These are phyloP conservation scores for Aspergillus fijiensis DNA, from an alignment of 2,329 filamentous ascomycete genomes.

Conservation along the genomic window DNA sequence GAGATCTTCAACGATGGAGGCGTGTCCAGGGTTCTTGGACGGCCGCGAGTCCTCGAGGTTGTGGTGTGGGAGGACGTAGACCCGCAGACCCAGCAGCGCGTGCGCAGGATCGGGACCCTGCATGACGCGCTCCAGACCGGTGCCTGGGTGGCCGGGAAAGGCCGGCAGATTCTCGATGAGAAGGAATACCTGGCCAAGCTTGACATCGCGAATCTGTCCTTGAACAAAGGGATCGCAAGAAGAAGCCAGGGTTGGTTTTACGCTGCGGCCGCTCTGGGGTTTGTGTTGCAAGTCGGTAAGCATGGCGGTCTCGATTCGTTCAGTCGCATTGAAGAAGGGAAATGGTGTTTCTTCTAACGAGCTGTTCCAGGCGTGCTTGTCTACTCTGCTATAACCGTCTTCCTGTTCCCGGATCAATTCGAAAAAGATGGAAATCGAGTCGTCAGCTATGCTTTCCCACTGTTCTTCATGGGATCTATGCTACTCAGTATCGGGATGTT, in stretches of 20 bases:
- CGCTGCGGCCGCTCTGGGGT: conserved; percentile 28
- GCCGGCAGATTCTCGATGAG: conserved; percentile 8
- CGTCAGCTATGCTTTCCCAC: conserved; percentile 34
- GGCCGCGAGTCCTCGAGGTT: conserved; percentile 36
- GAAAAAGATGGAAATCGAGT: conserved; percentile 26
- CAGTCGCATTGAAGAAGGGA: too few relatives aligned
- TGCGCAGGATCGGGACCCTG: conserved; percentile 26
- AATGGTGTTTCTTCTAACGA: not conserved
- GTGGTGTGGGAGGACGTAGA: conserved; percentile 47
- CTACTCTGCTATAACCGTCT: conserved; percentile 33
- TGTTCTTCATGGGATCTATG: conserved; percentile 34
- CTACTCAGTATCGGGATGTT: conserved; percentile 37
- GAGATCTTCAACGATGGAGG: conserved; percentile 48
- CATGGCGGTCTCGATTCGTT: not conserved
- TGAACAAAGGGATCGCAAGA: conserved; percentile 37
- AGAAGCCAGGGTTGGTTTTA: conserved; percentile 32
- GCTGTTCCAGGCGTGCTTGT: conserved; percentile 24
- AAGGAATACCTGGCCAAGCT: conserved; percentile 25
- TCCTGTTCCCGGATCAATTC: conserved; percentile 27
- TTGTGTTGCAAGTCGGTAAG: conserved; percentile 31
- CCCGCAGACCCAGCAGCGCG: conserved; percentile 25
- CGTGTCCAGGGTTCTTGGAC: conserved; percentile 38
- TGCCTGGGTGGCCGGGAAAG: conserved; percentile 22
- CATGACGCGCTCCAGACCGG: conserved; percentile 25
- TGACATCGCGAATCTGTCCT: conserved; percentile 35